Base-by-base conservation (phyloP, 495 filamentous ascomycete species). In the Podospora australis region DNA sequence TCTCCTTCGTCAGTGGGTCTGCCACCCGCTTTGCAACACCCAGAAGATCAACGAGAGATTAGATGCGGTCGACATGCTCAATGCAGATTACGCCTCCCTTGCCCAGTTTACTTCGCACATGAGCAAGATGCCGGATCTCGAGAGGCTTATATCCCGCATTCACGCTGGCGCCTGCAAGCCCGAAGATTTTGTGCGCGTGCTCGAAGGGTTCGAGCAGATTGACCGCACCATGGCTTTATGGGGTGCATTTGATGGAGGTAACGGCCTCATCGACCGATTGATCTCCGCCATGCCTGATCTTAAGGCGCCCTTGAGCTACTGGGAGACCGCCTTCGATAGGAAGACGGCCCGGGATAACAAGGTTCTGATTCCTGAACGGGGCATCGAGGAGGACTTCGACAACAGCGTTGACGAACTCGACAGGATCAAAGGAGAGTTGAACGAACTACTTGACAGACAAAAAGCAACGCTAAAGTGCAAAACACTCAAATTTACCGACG, bases 121-220 rank as follows among this genome's bases (percentile, higher is more conserved):
- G 59, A 80, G 78, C 13, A 92, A 87, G 67, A 83, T 99, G 74
- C 91, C 92, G 2, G 94, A 99, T 62, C 76, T 99, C 16, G 94
- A 99, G 65, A 78, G 94, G 14, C 72, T 97, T 34, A 94, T 97
- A 48, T 97, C 94, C 25, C 83, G 94, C 5, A 85, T 99, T 17
- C 94, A 99, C 59, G 94, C 94, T 6, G 87, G 87, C 2, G 78
- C 79, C 23, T 95, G 90, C 70, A 89, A 81, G 58, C 78, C 90
- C 0, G 83, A 88, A 32, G 92, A 97, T 63, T 99, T 99, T 59
- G 80, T 95, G 19, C 81, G 78, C n/a, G 91, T 97, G 3, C 72
- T 99, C 0, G 90, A 99, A 59, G 94, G 94, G 0, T 99, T 97
- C 58, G 94, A 97, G 66, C 91, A 95, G 64, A 96, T 97, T 14